Conservation (phyloP, 768 basidiomycete genomes). For the Baorangia bicolor region DNA sequence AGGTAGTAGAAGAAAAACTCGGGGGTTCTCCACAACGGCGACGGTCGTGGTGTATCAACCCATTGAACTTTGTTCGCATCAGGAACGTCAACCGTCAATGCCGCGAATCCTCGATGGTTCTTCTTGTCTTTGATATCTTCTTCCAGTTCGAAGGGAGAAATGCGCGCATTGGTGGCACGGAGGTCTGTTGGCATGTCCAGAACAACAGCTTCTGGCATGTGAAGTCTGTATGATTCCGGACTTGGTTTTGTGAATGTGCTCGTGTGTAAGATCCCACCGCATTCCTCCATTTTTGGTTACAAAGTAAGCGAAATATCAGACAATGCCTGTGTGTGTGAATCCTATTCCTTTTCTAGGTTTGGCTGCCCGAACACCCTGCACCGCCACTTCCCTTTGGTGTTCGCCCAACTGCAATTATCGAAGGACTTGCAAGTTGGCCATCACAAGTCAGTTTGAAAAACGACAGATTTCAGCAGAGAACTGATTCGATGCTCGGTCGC, state of each 20-base stretch:
- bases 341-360: slow-evolving; percentile 9
- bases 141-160: slow-evolving; percentile 19
- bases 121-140: slow-evolving; percentile 4
- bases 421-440: slow-evolving; percentile 5
- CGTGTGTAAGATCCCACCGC: rapidly evolving
- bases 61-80: slow-evolving; percentile 35
- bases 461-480: slow-evolving; percentile 13
- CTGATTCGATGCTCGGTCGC: slow-evolving; percentile 36
- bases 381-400: slow-evolving; percentile 17
- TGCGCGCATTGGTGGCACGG: slow-evolving; percentile 6
- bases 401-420: not conserved
- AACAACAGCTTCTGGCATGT: slow-evolving; percentile 30
- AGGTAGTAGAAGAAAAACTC: slow-evolving; percentile 82
- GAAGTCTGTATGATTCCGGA: not conserved
- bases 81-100: slow-evolving; percentile 59
- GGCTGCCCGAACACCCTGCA: slow-evolving; percentile 1
- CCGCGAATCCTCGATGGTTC: slow-evolving; percentile 34
- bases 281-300: too few relatives aligned
- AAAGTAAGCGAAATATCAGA: too few relatives aligned
- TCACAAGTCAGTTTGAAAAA: slow-evolving; percentile 26
- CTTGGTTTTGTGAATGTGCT: not conserved
- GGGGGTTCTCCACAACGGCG: slow-evolving; percentile 69
- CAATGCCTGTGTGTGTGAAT: slow-evolving; percentile 16
- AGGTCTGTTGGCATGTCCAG: slow-evolving; percentile 39
- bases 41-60: slow-evolving; percentile 28